Conservation (phyloP, 768 basidiomycete genomes). For the Kondoa malvinella region DNA sequence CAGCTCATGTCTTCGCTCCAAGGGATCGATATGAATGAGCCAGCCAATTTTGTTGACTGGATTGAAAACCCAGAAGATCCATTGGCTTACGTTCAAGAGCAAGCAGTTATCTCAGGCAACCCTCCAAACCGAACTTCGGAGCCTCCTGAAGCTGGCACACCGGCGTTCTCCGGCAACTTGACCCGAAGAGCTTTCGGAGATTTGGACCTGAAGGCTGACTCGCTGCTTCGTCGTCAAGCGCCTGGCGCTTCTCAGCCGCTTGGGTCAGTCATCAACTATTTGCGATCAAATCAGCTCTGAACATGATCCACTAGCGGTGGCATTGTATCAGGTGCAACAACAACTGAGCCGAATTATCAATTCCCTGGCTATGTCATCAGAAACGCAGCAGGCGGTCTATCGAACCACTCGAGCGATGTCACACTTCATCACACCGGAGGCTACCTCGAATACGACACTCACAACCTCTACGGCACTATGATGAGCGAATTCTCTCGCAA, state of each 20-base stretch:
- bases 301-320: background rate
- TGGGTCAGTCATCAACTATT: too few relatives aligned
- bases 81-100: conserved; percentile 45
- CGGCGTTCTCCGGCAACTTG: conserved; percentile 19
- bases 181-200: background rate
- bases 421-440: conserved; percentile 19
- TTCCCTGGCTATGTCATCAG: conserved; percentile 46
- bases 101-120: conserved; percentile 39
- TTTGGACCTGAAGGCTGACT: background rate
- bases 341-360: conserved; percentile 30
- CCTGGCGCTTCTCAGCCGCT: background rate
- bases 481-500: conserved; percentile 48
- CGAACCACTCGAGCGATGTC: conserved; percentile 39
- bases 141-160: conserved; percentile 42
- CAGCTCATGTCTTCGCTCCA: too few relatives aligned
- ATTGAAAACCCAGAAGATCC: conserved; percentile 38
- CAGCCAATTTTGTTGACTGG: conserved; percentile 48
- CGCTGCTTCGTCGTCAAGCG: background rate
- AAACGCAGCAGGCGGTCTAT: conserved; percentile 39
- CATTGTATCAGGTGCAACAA: background rate
- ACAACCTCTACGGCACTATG: conserved; percentile 56
- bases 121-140: conserved; percentile 42
- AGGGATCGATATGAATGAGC: conserved; percentile 55
- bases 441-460: conserved; percentile 21
- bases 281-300: background rate